These are phyloP conservation scores for Dendrobium officinale DNA, from an alignment of 106 monocot genomes.

Conservation along the genomic window DNA sequence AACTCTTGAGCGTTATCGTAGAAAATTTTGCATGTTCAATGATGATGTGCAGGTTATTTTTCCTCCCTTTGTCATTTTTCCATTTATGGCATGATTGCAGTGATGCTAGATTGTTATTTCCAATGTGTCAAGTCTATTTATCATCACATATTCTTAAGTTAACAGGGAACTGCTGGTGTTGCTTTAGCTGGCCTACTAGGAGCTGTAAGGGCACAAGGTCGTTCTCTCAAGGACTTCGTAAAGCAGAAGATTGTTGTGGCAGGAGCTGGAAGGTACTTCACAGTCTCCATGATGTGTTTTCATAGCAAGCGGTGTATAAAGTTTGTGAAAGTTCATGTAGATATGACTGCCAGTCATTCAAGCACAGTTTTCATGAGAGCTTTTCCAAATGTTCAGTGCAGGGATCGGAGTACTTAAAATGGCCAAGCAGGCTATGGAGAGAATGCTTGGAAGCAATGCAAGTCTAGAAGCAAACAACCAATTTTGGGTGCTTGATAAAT, in stretches of 20 bases:
- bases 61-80: background rate
- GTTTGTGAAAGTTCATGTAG: too few relatives aligned
- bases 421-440: slow-evolving; percentile 75
- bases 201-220: slow-evolving; percentile 86
- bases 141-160: slow-evolving; percentile 1
- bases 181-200: slow-evolving; percentile 95
- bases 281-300: slow-evolving; percentile 1
- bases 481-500: slow-evolving; percentile 97
- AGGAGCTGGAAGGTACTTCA: slow-evolving; percentile 89
- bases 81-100: background rate
- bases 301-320: background rate
- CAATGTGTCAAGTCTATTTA: background rate
- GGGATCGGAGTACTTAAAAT: slow-evolving; percentile 92
- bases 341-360: background rate
- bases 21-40: slow-evolving; percentile 98
- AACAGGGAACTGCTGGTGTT: slow-evolving; percentile 97
- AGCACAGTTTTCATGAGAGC: background rate
- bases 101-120: background rate
- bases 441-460: slow-evolving; percentile 46
- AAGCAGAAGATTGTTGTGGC: slow-evolving; percentile 98
- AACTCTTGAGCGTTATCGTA: slow-evolving; percentile 89
- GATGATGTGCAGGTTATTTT: slow-evolving; percentile 89
- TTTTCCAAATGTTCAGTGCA: slow-evolving; percentile 63
- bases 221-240: slow-evolving; percentile 62
- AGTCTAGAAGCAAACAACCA: slow-evolving; percentile 35